A percentile compares a stretch with the other conserved stretches of the same genome.
Conservation (phyloP, 768 basidiomycete genomes). For the Candolleomyces efflorescens region DNA sequence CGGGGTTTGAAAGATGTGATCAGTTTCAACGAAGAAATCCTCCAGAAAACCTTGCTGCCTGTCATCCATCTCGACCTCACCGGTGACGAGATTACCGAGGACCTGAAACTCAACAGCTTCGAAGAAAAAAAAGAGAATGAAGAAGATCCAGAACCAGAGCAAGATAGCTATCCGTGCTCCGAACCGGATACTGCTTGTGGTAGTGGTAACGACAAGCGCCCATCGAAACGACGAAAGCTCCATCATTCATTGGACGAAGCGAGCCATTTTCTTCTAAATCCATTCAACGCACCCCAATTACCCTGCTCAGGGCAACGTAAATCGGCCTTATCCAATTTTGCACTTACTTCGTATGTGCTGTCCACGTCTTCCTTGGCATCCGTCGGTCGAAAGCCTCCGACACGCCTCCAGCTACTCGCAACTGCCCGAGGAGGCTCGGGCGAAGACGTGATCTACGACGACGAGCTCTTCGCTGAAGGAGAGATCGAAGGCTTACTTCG, state of each 20-base stretch:
- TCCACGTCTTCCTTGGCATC: conserved; percentile 32
- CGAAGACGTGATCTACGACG: conserved; percentile 50
- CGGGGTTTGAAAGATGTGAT: conserved; percentile 67
- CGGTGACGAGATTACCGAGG: conserved; percentile 7
- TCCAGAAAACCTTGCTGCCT: conserved; percentile 38
- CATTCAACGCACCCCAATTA: conserved; percentile 34
- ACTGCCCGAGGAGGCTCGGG: conserved; percentile 54
- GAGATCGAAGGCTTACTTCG: conserved; percentile 64
- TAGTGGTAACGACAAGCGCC: conserved; percentile 11
- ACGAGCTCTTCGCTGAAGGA: conserved; percentile 66
- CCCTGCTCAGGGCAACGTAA: conserved; percentile 8
- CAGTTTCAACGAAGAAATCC: conserved; percentile 61
- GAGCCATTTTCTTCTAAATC: conserved; percentile 55
- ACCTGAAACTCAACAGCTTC: not conserved
- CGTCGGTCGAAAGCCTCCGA: conserved; percentile 35
- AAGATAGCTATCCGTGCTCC: not conserved
- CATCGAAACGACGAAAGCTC: conserved; percentile 24
- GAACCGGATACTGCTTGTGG: conserved; percentile 7
- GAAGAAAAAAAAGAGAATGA: too few species aligned
- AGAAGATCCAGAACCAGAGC: not conserved
- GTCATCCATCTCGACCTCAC: conserved; percentile 34
- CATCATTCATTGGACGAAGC: conserved; percentile 38
- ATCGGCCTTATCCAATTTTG: conserved; percentile 16
- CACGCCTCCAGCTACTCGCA: conserved; percentile 63
- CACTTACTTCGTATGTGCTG: conserved; percentile 52